phyloP scores from a whole-genome alignment of 1,284 basidiomycete species.

The Moesziomyces sp. region DNA sequence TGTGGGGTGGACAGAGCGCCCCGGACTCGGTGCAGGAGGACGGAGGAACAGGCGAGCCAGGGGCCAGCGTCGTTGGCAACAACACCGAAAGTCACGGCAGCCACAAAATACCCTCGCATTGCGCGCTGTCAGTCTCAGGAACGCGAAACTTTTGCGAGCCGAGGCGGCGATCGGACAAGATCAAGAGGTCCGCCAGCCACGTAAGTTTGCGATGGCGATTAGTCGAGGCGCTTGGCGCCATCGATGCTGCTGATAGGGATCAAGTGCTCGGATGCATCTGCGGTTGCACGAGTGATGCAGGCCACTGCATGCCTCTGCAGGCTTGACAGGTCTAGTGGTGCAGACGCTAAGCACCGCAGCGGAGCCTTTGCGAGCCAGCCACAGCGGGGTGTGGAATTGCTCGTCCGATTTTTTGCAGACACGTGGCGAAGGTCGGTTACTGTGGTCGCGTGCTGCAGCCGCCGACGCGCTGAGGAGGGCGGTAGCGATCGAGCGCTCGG shows the following conservation, averaged over 20 bases:
- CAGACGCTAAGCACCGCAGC: background rate
- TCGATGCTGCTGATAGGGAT: background rate
- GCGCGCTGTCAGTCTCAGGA: background rate
- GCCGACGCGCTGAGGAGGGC: constrained; percentile 5
- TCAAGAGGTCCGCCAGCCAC: background rate
- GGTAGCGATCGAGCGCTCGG: constrained; percentile 23
- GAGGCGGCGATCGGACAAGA: background rate
- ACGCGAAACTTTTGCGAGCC: background rate
- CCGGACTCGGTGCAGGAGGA: background rate
- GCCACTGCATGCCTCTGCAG: background rate
- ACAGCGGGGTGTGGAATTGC: constrained; percentile 11
- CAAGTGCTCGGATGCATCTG: background rate
- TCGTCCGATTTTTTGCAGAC: background rate
- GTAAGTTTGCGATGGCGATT: background rate
- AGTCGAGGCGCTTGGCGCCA: background rate
- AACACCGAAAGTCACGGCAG: background rate
- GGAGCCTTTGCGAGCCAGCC: constrained; percentile 5
- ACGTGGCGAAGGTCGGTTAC: constrained; percentile 6
- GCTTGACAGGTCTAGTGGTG: background rate
- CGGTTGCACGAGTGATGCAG: background rate
- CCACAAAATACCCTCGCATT: background rate
- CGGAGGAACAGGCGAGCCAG: background rate
- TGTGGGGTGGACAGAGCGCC: background rate
- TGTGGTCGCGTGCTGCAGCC: constrained; percentile 7
- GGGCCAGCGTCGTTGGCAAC: background rate